A percentile compares a stretch with the other conserved stretches of the same genome.
These are phyloP conservation scores for Corynascus novoguineensis DNA, from an alignment of 495 filamentous ascomycete genomes.

Conservation along the genomic window DNA sequence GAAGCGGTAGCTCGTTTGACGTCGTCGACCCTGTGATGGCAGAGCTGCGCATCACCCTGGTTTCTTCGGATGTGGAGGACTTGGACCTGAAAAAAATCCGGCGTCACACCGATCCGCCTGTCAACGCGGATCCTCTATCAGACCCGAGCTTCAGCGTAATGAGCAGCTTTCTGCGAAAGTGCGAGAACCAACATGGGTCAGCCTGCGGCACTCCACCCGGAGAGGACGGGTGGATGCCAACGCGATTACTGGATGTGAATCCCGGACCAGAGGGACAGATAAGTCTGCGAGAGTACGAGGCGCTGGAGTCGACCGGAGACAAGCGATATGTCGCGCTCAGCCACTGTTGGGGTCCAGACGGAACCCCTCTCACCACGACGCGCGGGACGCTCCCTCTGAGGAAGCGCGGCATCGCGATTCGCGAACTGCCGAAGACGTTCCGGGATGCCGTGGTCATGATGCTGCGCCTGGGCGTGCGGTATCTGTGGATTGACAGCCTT, in stretches of 20 bases:
- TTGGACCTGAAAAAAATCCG: neutral
- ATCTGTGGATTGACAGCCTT: conserved; percentile 44
- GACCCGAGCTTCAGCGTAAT: conserved; percentile 3
- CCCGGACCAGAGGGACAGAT: neutral
- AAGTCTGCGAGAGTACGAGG: conserved; percentile 7
- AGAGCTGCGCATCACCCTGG: conserved; percentile 9
- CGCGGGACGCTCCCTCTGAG: conserved; percentile 2
- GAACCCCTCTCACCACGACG: conserved; percentile 16
- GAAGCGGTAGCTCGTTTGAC: neutral
- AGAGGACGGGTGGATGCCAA: conserved; percentile 8
- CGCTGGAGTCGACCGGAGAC: neutral
- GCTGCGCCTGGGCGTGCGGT: conserved; percentile 28
- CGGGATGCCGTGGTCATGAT: conserved; percentile 18
- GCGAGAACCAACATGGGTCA: conserved; percentile 12
- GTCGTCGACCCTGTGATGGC: conserved; percentile 8
- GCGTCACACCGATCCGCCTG: neutral
- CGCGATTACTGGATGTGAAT: conserved; percentile 15
- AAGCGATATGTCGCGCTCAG: conserved; percentile 25
- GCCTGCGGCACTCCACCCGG: conserved; percentile 4
- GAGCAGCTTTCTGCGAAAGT: conserved; percentile 18
- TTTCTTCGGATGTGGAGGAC: neutral
- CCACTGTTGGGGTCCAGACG: conserved; percentile 26
- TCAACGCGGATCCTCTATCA: conserved; percentile 13
- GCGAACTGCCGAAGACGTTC: conserved; percentile 23
- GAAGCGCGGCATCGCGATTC: conserved; percentile 18